Evolutionary conservation across 192 early-diverging fungal species (phyloP).

Genomic region (Backusella tarrabulga): DNA sequence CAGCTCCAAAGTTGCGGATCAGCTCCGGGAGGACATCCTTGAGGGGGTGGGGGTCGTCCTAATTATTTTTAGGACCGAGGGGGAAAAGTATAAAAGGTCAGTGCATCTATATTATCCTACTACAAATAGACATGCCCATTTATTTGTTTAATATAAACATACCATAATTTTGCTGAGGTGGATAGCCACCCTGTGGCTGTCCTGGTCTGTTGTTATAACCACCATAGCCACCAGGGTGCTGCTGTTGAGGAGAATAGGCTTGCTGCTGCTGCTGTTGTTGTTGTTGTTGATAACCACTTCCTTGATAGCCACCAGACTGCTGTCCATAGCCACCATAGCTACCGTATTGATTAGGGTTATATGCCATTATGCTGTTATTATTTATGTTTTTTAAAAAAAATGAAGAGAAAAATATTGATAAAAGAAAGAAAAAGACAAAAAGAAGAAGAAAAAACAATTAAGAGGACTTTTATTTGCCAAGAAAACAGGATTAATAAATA

Average conservation of each 20-base stretch:
- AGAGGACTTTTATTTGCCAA: background rate
- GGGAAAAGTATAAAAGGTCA: background rate
- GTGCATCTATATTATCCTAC: background rate
- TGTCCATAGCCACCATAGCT: background rate
- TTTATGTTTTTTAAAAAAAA: background rate
- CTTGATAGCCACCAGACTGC: constrained; percentile 1
- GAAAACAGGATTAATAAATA: background rate
- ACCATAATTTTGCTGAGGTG: background rate
- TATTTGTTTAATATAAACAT: background rate
- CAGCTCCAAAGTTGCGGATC: constrained; percentile 43
- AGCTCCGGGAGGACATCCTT: constrained; percentile 31
- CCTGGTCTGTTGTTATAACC: constrained; percentile 4
- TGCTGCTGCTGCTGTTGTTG: background rate
- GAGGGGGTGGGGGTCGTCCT: constrained; percentile 8
- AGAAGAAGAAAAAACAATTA: constrained; percentile 4
- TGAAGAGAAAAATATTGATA: background rate
- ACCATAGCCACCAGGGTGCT: background rate
- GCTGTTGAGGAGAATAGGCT: background rate
- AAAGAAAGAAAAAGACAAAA: background rate
- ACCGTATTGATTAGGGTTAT: constrained; percentile 16
- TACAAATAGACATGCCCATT: background rate
- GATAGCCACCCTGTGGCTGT: background rate
- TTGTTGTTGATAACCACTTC: background rate
- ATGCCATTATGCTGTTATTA: background rate
- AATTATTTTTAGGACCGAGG: background rate